Evolutionary conservation across 306 rosid species (phyloP), one percentile per base, ranked within the genome.

Genomic region (Vigna mungo): DNA sequence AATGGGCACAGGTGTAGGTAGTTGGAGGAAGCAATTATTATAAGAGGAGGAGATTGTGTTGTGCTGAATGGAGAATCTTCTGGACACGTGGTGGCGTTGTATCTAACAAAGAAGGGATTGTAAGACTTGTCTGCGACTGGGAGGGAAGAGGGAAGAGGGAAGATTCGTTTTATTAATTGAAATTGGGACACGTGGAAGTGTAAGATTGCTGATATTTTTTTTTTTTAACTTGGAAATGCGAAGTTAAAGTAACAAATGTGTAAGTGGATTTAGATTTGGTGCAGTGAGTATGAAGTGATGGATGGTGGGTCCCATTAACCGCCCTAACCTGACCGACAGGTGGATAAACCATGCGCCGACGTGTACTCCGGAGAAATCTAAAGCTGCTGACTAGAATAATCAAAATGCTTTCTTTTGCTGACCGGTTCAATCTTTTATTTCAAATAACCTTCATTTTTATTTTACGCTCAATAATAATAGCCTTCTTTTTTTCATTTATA

Each of bases 281-380:
- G 15, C 34, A 56, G 34, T 13, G 18, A 21, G 71, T 3, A 11
- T 9, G 73, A 68, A 23, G 43, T 18, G 85, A 73, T 54, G 61
- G 67, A 3, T 5, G 20, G 77, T 78, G 78, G 91, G 86, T 1
- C 85, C 89, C 56, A 2, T 0, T 0, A 39, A 58, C 93, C 89
- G 93, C 83, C 90, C 14, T 10, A 21, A 74, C 90, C 9, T 10
- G 55, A 79, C 46, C 7, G 43, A 60, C 80, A 87, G 84, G 93
- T 87, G 93, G 90, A 7, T 68, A 14, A n/a, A 14, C 63, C 0
- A 0, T 1, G 1, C 6, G 4, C 16, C 27, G 89, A 81, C 89
- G 41, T 36, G 41, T 36, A 6, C 41, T 36, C 41, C 41, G 41
- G 41, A 36, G 2, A 36, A 36, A 36, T 36, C 41, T 36, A 36